Conservation (phyloP, 78 protist genomes). For the Protostelium mycophagum region DNA sequence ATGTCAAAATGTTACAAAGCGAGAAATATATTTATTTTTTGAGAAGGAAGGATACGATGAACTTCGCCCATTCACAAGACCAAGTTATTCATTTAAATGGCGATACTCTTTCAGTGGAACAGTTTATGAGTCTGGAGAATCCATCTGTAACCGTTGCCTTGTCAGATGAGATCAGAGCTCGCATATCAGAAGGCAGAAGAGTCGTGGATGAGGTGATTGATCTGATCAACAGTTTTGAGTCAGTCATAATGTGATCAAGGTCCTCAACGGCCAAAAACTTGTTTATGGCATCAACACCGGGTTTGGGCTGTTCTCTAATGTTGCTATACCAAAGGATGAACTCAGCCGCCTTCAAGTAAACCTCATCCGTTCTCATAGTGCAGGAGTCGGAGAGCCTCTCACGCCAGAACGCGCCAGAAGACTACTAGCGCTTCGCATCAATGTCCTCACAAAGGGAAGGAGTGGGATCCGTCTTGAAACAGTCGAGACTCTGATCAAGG, state of each 20-base stretch:
- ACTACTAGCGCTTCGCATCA: slow-evolving; percentile 79
- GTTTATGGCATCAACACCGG: slow-evolving; percentile 74
- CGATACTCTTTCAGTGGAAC: slow-evolving; percentile 19
- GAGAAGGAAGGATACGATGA: not conserved
- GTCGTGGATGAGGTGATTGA: slow-evolving; percentile 41
- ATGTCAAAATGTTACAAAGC: no score
- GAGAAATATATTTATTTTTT: not conserved
- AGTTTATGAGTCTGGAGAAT: slow-evolving; percentile 36
- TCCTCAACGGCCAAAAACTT: slow-evolving; percentile 9
- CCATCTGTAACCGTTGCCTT: slow-evolving; percentile 24
- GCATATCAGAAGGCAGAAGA: slow-evolving; percentile 37
- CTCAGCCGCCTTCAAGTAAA: slow-evolving; percentile 73
- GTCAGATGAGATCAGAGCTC: slow-evolving; percentile 12
- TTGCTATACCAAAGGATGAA: slow-evolving; percentile 41
- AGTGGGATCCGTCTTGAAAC: slow-evolving; percentile 61
- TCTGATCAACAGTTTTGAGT: not conserved
- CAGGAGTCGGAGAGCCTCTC: slow-evolving; percentile 91
- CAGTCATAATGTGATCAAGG: not conserved
- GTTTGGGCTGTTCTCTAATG: slow-evolving; percentile 65
- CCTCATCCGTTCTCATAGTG: slow-evolving; percentile 84
- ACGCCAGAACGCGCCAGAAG: slow-evolving; percentile 56
- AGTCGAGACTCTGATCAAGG: slow-evolving; percentile 35
- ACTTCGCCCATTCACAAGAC: not conserved
- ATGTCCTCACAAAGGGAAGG: slow-evolving; percentile 76
- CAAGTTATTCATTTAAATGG: slow-evolving; percentile 37